phyloP scores from a whole-genome alignment of 108 stramenopile species.

The Thalassiosira profunda region DNA sequence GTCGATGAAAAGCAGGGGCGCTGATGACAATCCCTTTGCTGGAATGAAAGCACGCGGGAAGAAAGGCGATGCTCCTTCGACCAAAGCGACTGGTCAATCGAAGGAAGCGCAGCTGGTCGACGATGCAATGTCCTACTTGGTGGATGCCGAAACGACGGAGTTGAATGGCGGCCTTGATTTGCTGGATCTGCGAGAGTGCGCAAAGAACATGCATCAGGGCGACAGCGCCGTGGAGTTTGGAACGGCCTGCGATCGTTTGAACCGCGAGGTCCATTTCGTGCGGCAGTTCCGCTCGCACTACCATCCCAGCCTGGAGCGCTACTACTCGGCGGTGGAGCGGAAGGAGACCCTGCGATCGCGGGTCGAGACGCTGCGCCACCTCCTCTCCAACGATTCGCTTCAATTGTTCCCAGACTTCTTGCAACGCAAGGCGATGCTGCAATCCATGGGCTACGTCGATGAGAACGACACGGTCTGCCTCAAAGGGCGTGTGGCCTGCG shows the following conservation, averaged over 20 bases:
- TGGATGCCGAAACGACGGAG: constrained; percentile 63
- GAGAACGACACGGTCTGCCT: constrained; percentile 94
- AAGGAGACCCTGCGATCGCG: constrained; percentile 92
- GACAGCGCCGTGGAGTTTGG: constrained; percentile 65
- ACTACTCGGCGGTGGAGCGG: constrained; percentile 82
- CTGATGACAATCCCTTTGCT: constrained; percentile 68
- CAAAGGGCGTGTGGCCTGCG: constrained; percentile 97
- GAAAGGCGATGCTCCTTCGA: constrained; percentile 32
- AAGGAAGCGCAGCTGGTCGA: constrained; percentile 56
- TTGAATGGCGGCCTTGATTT: constrained; percentile 36
- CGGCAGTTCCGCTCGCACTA: constrained; percentile 64
- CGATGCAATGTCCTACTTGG: constrained; percentile 49
- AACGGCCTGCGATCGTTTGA: constrained; percentile 39
- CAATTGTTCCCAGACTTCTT: constrained; percentile 88
- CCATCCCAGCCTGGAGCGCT: constrained; percentile 70
- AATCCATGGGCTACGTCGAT: not conserved
- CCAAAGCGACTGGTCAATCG: no score
- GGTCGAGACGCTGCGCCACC: constrained; percentile 69
- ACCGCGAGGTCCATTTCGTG: constrained; percentile 39
- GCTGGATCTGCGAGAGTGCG: constrained; percentile 62
- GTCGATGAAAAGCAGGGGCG: constrained; percentile 36
- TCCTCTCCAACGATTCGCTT: not conserved
- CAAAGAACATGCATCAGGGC: constrained; percentile 64
- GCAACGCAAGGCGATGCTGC: constrained; percentile 21
- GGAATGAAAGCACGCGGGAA: constrained; percentile 79